Conservation (phyloP, 2,329 filamentous ascomycete species). For the Purpureocillium takamizusanense region DNA sequence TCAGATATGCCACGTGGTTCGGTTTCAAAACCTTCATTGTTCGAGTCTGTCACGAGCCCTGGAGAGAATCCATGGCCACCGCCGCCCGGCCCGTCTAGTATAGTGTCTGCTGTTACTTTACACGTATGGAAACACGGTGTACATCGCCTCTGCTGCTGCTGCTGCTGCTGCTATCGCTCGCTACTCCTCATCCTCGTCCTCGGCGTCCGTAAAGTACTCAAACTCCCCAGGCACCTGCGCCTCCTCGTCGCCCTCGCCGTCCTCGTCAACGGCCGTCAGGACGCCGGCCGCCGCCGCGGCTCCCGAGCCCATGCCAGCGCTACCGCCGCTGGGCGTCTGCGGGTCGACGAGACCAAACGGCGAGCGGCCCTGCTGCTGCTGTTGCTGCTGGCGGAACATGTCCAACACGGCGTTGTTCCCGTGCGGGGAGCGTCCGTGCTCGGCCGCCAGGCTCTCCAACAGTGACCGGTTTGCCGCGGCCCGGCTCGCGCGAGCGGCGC, state of each 20-base stretch:
- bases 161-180: not conserved
- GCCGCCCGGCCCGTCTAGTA: slow-evolving; percentile 1
- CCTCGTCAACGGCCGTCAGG: slow-evolving; percentile 80
- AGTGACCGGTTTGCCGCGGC: slow-evolving; percentile 22
- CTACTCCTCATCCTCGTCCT: slow-evolving; percentile 27
- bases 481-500: slow-evolving; percentile 15
- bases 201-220: slow-evolving; percentile 67
- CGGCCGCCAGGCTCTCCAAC: slow-evolving; percentile 25
- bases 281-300: slow-evolving; percentile 70
- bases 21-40: too few species aligned
- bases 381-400: slow-evolving; percentile 28
- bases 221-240: slow-evolving; percentile 63
- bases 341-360: slow-evolving; percentile 20
- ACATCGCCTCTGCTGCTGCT: too few species aligned
- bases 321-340: slow-evolving; percentile 30
- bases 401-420: slow-evolving; percentile 27
- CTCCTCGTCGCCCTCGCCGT: slow-evolving; percentile 64
- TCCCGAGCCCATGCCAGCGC: slow-evolving; percentile 33
- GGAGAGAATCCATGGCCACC: too few species aligned
- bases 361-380: slow-evolving; percentile 25
- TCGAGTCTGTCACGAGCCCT: too few species aligned
- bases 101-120: not conserved
- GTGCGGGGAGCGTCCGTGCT: slow-evolving; percentile 15
- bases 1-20: too few species aligned
- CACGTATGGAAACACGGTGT: not conserved